Evolutionary conservation across 345 rosid genomes (phyloP), one percentile per base, ranked within the genome.

Genomic region (Limnanthes douglasii): DNA sequence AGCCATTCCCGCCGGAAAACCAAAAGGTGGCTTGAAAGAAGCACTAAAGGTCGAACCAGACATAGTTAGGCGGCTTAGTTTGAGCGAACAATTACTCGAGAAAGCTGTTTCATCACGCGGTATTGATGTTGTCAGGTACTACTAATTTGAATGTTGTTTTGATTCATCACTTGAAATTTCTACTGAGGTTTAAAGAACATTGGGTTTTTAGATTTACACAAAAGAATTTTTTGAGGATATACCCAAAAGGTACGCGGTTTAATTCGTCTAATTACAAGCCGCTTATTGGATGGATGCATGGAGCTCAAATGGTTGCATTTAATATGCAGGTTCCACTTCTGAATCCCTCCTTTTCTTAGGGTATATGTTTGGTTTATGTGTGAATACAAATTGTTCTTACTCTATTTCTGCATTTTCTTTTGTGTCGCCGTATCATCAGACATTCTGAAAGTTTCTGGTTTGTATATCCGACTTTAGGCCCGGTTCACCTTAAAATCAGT

Each of bases 281-380:
- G 28, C 57, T 59, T 40, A 36, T 50, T 6, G 74, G 63, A 23
- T 68, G 90, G 90, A 67, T 67, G 67, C 74, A 70, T 21, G 94
- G 94, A 49, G 90, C 82, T 53, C 90, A 78, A 57, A 78, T 82
- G 94, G 78, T 82, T 51, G 90, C 94, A 32, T 74, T 82, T 41
- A 82, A 82, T 56, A 74, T 82, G 94, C 90, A 82, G 94, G 94
- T 82, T 44, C 52, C 23, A 36, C 21, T 11, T 26, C 30, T 5
- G n/a, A n/a, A n/a, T n/a, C n/a, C n/a, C n/a, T n/a, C n/a, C n/a
- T n/a, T n/a, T n/a, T n/a, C n/a, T n/a, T n/a, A n/a, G n/a, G n/a
- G n/a, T n/a, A n/a, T n/a, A n/a, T n/a, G n/a, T n/a, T n/a, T n/a
- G n/a, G n/a, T n/a, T n/a, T n/a, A n/a, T n/a, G n/a, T n/a, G n/a